A percentile compares a stretch with the other conserved stretches of the same genome.
Evolutionary conservation across 139 green algal species (phyloP).

Genomic region (Coelastrella sp.): DNA sequence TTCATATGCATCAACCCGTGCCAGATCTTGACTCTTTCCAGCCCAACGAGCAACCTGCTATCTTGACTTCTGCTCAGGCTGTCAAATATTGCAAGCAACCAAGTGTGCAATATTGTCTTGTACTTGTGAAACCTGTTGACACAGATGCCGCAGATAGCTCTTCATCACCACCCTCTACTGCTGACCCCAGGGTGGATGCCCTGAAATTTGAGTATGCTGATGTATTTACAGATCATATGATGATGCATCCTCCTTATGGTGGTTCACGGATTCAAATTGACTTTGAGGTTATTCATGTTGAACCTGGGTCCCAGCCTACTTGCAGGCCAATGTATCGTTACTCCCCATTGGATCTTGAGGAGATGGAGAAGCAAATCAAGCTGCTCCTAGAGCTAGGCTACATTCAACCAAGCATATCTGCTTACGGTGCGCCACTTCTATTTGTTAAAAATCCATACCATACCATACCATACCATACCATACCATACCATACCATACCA

Average conservation of each 20-base stretch:
- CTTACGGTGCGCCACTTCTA: conserved; percentile 55
- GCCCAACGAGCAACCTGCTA: not conserved
- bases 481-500: too few species aligned
- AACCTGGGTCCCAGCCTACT: not conserved
- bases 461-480: too few species aligned
- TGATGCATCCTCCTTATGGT: not conserved
- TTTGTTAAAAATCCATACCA: conserved; percentile 64
- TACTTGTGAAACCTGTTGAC: not conserved
- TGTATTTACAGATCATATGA: not conserved
- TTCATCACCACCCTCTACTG: not conserved
- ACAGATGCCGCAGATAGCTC: not conserved
- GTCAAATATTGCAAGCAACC: not conserved
- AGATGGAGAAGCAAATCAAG: not conserved
- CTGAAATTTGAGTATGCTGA: not conserved
- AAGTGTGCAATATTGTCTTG: not conserved
- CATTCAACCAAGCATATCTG: conserved; percentile 35
- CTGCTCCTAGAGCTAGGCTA: not conserved
- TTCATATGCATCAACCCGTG: not conserved
- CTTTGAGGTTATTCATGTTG: not conserved
- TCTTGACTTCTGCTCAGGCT: not conserved
- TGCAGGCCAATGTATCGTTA: not conserved
- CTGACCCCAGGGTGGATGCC: not conserved
- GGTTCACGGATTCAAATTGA: not conserved
- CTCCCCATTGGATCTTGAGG: not conserved
- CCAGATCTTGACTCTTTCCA: too few species aligned